These are phyloP conservation scores for Colletotrichum ledebouriae DNA, from an alignment of 2,329 filamentous ascomycete species.

Conservation along the genomic window DNA sequence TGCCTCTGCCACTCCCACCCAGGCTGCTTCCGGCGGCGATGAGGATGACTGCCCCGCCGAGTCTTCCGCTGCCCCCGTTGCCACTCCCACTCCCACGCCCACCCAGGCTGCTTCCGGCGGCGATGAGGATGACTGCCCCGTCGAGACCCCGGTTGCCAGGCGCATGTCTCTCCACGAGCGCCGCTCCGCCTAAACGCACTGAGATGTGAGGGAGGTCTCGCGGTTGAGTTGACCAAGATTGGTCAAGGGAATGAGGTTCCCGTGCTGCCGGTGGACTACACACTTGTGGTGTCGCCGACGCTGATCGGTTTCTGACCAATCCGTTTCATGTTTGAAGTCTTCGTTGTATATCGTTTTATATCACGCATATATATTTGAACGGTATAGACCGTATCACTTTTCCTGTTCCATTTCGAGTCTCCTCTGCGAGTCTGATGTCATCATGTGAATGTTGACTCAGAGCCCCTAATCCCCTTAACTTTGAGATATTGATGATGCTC, in stretches of 20 bases:
- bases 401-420: background rate
- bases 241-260: background rate
- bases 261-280: conserved; percentile 20
- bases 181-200: conserved; percentile 25
- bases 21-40: background rate
- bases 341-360: conserved; percentile 37
- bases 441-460: no score
- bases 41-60: conserved; percentile 38
- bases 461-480: no score
- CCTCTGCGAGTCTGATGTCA: no score
- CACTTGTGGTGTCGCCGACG: conserved; percentile 22
- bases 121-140: conserved; percentile 37
- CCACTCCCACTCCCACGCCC: conserved; percentile 9
- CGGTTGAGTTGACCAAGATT: background rate
- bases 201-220: background rate
- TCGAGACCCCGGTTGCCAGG: conserved; percentile 37
- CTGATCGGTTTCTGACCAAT: conserved; percentile 23
- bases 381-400: conserved; percentile 36
- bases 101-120: background rate
- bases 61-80: conserved; percentile 14
- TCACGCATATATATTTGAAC: conserved; percentile 37
- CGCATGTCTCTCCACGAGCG: conserved; percentile 42
- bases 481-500: no score
- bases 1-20: background rate
- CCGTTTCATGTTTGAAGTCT: conserved; percentile 40